Evolutionary conservation across 495 filamentous ascomycete genomes (phyloP), one percentile per base, ranked within the genome.

Genomic region (Pyronema omphalodes): DNA sequence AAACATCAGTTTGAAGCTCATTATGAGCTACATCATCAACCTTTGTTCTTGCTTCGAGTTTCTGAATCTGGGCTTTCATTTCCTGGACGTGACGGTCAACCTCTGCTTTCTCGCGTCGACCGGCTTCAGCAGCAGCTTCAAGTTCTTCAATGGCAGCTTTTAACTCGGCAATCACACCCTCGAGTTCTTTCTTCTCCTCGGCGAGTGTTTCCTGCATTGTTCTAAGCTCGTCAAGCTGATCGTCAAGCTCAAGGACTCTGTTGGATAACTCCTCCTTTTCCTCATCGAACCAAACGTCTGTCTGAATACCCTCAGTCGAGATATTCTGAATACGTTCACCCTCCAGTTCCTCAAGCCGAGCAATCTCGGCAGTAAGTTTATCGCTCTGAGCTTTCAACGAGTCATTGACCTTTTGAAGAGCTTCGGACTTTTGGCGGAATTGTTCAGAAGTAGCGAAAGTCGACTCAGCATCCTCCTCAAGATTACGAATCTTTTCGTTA

Each of bases 331-430:
- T 23, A 34, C 61, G 58, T 18, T 57, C 60, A 7, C 61, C 60
- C 36, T 63, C 61, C 53, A 63, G 59, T 45, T 63, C 61, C 19
- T 63, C 61, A 14, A 63, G 29, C 44, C 59, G 55, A 1, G 12
- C 48, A 8, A 63, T 47, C 15, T 57, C 59, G 36, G 11, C 36
- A 18, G 50, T 37, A 14, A 52, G 50, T 8, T 12, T 14, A 18
- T 52, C 50, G 34, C 50, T 33, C 17, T 14, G 35, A 18, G 7
- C 23, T 12, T 33, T 35, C 9, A 64, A 23, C 7, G 40, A 53
- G 9, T 58, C 46, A 7, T 53, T 44, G 9, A 51, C 51, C 17
- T 51, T 54, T 18, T 59, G 52, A 15, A 47, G 55, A 7, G 47
- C 53, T 19, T 34, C 33, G 7, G 39, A 45, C 33, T 44, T 44